Evolutionary conservation across 1,284 basidiomycete species (phyloP), one percentile per base, ranked within the genome.

Genomic region (Mycosarcoma mackinlayi): DNA sequence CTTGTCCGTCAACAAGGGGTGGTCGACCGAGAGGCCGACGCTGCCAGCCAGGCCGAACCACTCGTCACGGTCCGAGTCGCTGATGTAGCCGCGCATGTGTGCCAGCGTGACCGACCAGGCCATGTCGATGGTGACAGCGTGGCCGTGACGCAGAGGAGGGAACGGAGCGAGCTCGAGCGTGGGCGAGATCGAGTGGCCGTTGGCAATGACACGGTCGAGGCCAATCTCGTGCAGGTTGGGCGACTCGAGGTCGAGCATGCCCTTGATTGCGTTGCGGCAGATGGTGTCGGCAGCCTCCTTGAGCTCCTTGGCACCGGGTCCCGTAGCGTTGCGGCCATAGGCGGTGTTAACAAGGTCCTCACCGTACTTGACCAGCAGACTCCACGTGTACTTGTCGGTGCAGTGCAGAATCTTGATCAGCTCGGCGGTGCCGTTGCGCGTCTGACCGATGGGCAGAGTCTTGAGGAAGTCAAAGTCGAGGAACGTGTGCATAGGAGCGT

Each of bases 201-300:
- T 84, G 44, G 85, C 85, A 57, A 85, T 85, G 41, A 85, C 84
- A 56, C 84, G 82, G 80, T 85, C 84, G n/a, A 85, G 79, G 40
- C 83, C 82, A 47, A 85, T 83, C 74, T 85, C 84, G 82, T 85
- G 85, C 58, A 85, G 71, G 81, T 85, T 85, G 54, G 83, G 83
- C 28, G 83, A 80, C 78, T 85, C 84, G 57, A 85, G 83, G 78
- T 84, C 82, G 42, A 85, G 79, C 84, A 85, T 85, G 55, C 83
- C 80, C 76, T 84, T 81, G 77, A 85, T 85, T 51, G 83, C 84
- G 40, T 81, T 71, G 57, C 84, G 76, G 78, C 84, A 85, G 61
- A 85, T 83, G 23, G 46, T 53, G 64, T 83, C 76, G 28, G 83
- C 80, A 49, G 75, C 81, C 47, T 80, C 69, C 51, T 82, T 77